phyloP scores from a whole-genome alignment of 352 stramenopile species.

The Globisporangium radiosum region DNA sequence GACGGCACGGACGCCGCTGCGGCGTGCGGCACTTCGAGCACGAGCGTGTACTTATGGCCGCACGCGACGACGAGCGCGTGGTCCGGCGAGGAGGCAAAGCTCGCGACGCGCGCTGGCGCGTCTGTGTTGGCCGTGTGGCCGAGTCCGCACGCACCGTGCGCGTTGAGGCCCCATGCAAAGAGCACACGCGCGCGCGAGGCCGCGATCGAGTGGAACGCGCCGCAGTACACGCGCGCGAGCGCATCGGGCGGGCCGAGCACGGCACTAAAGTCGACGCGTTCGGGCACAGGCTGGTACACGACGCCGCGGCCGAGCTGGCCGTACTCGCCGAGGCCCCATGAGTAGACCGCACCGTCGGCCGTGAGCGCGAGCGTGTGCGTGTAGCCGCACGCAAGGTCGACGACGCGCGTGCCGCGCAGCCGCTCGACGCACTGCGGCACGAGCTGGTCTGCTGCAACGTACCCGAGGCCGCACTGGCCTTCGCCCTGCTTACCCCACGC shows the following conservation, averaged over 20 bases:
- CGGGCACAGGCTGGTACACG: constrained; percentile 73
- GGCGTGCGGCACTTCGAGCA: constrained; percentile 41
- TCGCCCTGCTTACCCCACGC: constrained; percentile 86
- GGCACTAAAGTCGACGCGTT: constrained; percentile 44
- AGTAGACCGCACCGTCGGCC: constrained; percentile 72
- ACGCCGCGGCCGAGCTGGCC: constrained; percentile 85
- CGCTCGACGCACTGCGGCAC: constrained; percentile 49
- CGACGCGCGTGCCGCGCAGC: constrained; percentile 26
- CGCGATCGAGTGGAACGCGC: constrained; percentile 73
- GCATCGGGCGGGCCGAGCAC: constrained; percentile 41
- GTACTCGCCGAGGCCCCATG: constrained; percentile 88
- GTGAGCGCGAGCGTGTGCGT: constrained; percentile 85
- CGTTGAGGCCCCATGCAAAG: constrained; percentile 77
- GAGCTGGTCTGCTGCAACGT: constrained; percentile 75
- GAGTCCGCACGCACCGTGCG: constrained; percentile 72
- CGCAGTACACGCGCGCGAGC: constrained; percentile 58
- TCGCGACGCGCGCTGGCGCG: constrained; percentile 66
- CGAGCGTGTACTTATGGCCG: constrained; percentile 80
- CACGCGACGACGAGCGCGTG: constrained; percentile 57
- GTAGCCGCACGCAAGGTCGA: constrained; percentile 78
- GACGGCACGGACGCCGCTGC: background rate
- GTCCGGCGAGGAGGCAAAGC: constrained; percentile 34
- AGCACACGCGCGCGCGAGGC: constrained; percentile 56
- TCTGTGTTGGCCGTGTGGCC: constrained; percentile 79
- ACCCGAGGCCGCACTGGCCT: constrained; percentile 80